Evolutionary conservation across 225 moss, liverwort and hornwort genomes (phyloP).

Genomic region (Anthoceros angustus): DNA sequence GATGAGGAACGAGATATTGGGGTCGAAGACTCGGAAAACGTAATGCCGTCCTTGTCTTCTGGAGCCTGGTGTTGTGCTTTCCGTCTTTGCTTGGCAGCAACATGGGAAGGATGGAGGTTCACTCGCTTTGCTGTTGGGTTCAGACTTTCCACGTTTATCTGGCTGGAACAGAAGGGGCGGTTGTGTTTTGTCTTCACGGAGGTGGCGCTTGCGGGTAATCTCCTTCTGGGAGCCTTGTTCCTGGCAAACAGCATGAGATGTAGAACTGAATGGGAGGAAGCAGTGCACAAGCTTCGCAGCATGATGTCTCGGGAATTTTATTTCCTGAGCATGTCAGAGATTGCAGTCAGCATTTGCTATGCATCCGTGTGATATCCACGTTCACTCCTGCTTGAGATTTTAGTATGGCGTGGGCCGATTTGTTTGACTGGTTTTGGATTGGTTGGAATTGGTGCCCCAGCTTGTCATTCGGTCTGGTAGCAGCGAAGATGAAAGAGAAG

Average conservation of each 20-base stretch:
- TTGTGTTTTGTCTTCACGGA: conserved; percentile 92
- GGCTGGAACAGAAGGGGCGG: conserved; percentile 91
- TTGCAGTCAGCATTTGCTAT: not conserved
- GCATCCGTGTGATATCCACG: not conserved
- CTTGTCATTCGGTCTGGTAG: conserved; percentile 80
- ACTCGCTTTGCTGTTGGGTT: not conserved
- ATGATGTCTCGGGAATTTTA: not conserved
- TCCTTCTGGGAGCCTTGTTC: conserved; percentile 6
- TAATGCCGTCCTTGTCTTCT: conserved; percentile 21
- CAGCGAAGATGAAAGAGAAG: conserved; percentile 88
- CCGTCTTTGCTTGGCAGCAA: not conserved
- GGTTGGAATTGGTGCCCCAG: conserved; percentile 28
- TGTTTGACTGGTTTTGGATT: not conserved
- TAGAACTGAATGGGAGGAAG: conserved; percentile 2
- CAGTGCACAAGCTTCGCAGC: conserved; percentile 3
- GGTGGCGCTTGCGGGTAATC: conserved; percentile 92
- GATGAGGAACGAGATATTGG: conserved; percentile 51
- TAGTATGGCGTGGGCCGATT: not conserved
- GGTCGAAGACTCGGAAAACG: conserved; percentile 65
- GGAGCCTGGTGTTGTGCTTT: not conserved
- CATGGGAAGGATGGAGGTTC: not conserved
- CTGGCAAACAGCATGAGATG: not conserved
- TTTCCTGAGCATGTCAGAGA: not conserved
- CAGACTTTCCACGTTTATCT: conserved; percentile 82
- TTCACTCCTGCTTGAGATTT: not conserved